Base-by-base conservation (phyloP, 345 rosid species). In the Fremontodendron californicum region DNA sequence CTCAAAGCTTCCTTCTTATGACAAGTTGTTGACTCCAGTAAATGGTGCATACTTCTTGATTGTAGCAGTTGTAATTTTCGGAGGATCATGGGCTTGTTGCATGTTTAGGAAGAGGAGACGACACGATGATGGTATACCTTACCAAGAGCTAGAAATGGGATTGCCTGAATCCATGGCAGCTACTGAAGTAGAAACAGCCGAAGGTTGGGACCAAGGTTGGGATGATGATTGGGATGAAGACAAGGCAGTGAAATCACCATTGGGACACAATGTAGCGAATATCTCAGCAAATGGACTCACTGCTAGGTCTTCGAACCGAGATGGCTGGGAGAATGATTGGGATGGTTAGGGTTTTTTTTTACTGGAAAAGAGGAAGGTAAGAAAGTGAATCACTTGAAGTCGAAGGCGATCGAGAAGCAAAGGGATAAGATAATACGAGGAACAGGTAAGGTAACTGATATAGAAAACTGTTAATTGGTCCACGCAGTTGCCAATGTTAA, bases 201-300 rank as follows among this genome's bases (percentile, higher is more conserved):
- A 86, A 82, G 90, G 88, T 77, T 96, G 99, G 99, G 99, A 93
- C 75, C 81, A 90, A 48, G 96, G 84, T 12, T 96, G 99, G 99
- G 98, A 93, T 77, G 97, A 96, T 57, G 91, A 92, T 73, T 96
- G 99, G 98, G 93, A 96, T 19, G 97, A 91, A 8, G 88, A 87
- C 43, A 86, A 81, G 58, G 90, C 95, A n/a, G 92, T 93, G 78
- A 93, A 87, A 72, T 88, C 98, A 7, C 96, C 97, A 0, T 84
- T 82, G n/a, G 82, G 84, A 80, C 85, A 83, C 43, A 86, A 57
- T 5, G 66, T 66, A 15, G 85, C 87, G 15, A 88, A 43, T 80
- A 88, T 93, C 60, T 92, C 98, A 7, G 90, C 92, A 9, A 93
- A 90, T 11, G 97, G 97, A 37, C 92, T 92, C 31, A 91, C 90